These are phyloP conservation scores for Cladophialophora carrionii DNA, from an alignment of 2,329 filamentous ascomycete genomes.

Conservation along the genomic window DNA sequence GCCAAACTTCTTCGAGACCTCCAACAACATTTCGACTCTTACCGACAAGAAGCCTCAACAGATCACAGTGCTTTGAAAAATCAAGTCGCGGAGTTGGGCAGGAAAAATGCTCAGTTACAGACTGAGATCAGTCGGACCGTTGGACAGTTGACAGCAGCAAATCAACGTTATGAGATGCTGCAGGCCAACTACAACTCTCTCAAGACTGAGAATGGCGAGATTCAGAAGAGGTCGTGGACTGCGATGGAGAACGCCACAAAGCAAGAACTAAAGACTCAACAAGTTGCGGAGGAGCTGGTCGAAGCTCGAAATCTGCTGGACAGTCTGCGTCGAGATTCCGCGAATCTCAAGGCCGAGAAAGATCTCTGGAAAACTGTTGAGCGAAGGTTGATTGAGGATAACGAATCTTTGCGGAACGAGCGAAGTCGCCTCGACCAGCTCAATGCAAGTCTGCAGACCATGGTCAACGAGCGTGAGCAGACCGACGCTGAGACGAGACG, in stretches of 20 bases:
- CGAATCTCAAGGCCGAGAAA: slow-evolving; percentile 93
- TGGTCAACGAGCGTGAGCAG: slow-evolving; percentile 90
- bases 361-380: slow-evolving; percentile 94
- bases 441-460: slow-evolving; percentile 79
- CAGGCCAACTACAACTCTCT: slow-evolving; percentile 83
- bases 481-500: slow-evolving; percentile 79
- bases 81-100: slow-evolving; percentile 78
- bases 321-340: slow-evolving; percentile 84
- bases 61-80: slow-evolving; percentile 82
- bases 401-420: slow-evolving; percentile 81
- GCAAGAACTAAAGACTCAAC: slow-evolving; percentile 86
- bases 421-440: slow-evolving; percentile 80
- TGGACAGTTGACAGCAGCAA: slow-evolving; percentile 79
- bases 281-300: slow-evolving; percentile 89
- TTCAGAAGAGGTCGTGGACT: slow-evolving; percentile 78
- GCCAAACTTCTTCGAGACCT: slow-evolving; percentile 81
- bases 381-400: slow-evolving; percentile 82
- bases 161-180: slow-evolving; percentile 84
- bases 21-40: slow-evolving; percentile 85
- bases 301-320: slow-evolving; percentile 81
- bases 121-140: slow-evolving; percentile 77
- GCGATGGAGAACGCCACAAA: slow-evolving; percentile 83
- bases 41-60: slow-evolving; percentile 79
- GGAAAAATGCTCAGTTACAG: slow-evolving; percentile 80
- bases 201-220: slow-evolving; percentile 79